Percentiles rank a stretch among this genome's conserved stretches.
These are phyloP conservation scores for Malus sylvestris DNA, from an alignment of 306 rosid species.

Conservation along the genomic window DNA sequence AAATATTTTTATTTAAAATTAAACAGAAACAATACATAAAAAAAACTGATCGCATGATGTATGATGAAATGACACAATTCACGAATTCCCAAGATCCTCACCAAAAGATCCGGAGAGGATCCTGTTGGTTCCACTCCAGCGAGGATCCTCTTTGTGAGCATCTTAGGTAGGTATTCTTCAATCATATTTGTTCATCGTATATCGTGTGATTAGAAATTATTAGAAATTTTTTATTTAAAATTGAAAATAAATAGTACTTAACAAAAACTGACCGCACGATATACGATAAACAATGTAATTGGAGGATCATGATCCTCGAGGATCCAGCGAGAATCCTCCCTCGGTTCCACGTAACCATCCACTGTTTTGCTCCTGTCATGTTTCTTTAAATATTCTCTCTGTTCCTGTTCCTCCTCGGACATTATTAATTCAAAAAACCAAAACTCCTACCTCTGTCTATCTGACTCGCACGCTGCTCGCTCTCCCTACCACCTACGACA, in stretches of 20 bases:
- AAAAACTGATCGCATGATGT: accelerated
- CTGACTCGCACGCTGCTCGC: not conserved
- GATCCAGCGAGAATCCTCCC: not conserved
- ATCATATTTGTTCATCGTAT: no score
- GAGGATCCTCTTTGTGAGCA: no score
- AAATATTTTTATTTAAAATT: no score
- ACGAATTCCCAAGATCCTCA: accelerated
- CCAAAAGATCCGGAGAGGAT: no score
- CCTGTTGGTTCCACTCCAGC: no score
- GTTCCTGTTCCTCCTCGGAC: not conserved
- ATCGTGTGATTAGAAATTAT: no score
- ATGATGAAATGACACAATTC: accelerated
- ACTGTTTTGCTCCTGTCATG: not conserved
- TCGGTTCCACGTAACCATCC: not conserved
- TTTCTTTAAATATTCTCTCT: not conserved
- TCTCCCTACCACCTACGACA: slow-evolving; percentile 10
- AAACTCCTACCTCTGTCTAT: not conserved
- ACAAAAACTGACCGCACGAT: accelerated
- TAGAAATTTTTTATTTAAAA: no score
- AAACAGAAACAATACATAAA: no score
- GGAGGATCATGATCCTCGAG: not conserved
- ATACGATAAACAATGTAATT: no score
- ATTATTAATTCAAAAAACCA: not conserved
- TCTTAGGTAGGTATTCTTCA: accelerated
- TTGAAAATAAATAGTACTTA: no score